phyloP scores from a whole-genome alignment of 2,329 filamentous ascomycete genomes.

The Dothistroma pini region DNA sequence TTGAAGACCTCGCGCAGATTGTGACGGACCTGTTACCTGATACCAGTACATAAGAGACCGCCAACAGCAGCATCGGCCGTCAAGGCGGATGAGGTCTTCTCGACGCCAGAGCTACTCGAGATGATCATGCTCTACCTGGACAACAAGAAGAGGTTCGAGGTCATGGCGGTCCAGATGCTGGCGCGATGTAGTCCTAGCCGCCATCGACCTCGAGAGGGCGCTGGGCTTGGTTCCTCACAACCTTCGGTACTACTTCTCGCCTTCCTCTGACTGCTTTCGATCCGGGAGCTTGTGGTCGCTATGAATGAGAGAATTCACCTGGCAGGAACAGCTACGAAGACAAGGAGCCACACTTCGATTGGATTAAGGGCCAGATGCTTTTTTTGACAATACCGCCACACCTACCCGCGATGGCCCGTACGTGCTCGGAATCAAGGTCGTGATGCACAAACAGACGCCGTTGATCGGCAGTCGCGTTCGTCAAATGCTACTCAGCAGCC shows the following conservation, averaged over 20 bases:
- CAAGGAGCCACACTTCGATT: neutral
- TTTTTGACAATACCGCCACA: neutral
- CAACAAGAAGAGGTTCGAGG: neutral
- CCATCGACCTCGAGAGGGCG: neutral
- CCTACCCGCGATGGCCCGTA: neutral
- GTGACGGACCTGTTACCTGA: neutral
- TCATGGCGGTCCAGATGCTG: neutral
- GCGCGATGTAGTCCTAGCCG: constrained; percentile 1
- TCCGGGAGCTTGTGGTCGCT: too few species aligned
- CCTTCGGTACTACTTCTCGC: neutral
- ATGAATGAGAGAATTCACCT: neutral
- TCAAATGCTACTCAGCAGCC: neutral
- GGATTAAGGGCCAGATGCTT: neutral
- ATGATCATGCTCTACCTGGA: constrained; percentile 7
- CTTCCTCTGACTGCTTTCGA: neutral
- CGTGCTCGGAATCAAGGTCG: neutral
- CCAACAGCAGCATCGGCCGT: neutral
- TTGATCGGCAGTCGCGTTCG: neutral
- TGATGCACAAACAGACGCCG: neutral
- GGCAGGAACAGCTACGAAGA: neutral
- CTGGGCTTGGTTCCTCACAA: neutral
- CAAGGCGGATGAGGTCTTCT: constrained; percentile 4
- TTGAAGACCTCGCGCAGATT: neutral
- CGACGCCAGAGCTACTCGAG: constrained; percentile 14
- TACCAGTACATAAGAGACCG: neutral